Evolutionary conservation across 768 basidiomycete species (phyloP), one percentile per base, ranked within the genome.

Genomic region (Hemileccinum impolitum): DNA sequence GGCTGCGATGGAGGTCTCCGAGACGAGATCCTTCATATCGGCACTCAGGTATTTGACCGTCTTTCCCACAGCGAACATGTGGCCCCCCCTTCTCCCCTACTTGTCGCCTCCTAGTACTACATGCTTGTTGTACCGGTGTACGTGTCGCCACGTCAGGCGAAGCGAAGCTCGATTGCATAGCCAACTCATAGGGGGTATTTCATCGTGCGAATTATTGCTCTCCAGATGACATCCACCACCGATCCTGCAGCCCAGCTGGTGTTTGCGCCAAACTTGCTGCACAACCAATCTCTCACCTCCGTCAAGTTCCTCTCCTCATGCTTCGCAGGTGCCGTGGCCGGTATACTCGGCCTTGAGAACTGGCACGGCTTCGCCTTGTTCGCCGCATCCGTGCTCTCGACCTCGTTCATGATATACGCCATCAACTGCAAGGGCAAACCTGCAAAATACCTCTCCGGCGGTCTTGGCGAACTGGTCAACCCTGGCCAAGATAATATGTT

Each of bases 401-500:
- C 87, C 8, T 79, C 90, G 26, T 67, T 77, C 6, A 76, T 78
- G 52, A 77, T 92, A 25, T 80, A 80, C 53, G 63, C 73, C 23
- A 64, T 94, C 56, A 93, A 90, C 59, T 93, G 89, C 70, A 73
- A 76, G 45, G 80, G 82, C 3, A 74, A 72, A 28, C 84, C 87
- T 0, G 58, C 68, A 36, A 85, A 81, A 58, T 90, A 81, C 65
- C 60, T 85, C 15, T 70, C 76, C 38, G 81, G 82, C 5, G 87
- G 87, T 2, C 61, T 80, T 51, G 70, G 75, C 67, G 87, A 87
- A 47, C 70, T 95, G 32, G 70, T 85, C 40, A 91, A 86, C 53
- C 86, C 94, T 0, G 91, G 91, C 10, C 89, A 93, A 68, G 94
- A 96, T 68, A 94, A 92, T 55, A 72, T 85, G 15, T 90, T 92